Conservation (phyloP, 345 rosid genomes). For the Bruguiera gymnorhiza region DNA sequence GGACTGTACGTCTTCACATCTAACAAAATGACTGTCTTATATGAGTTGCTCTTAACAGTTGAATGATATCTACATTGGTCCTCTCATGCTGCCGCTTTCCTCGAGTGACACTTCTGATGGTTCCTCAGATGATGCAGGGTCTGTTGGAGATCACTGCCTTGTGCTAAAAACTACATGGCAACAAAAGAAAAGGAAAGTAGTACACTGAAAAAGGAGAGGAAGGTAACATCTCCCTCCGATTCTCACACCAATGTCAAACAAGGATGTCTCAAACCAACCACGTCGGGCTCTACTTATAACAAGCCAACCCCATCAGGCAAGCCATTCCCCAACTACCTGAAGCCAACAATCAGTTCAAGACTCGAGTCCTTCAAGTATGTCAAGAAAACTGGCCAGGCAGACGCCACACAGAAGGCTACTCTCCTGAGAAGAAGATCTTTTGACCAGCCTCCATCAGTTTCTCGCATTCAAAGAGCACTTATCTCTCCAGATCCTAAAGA, state of each 20-base stretch:
- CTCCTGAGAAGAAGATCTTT: slow-evolving; percentile 69
- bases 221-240: slow-evolving; percentile 25
- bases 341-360: slow-evolving; percentile 55
- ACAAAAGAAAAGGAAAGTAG: slow-evolving; percentile 24
- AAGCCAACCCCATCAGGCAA: slow-evolving; percentile 9
- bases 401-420: slow-evolving; percentile 28
- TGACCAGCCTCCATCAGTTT: slow-evolving; percentile 58
- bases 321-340: slow-evolving; percentile 54
- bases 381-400: slow-evolving; percentile 39
- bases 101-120: too few relatives aligned
- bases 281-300: slow-evolving; percentile 19
- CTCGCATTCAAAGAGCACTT: slow-evolving; percentile 34
- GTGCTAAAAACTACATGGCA: slow-evolving; percentile 31
- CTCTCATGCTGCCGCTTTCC: too few relatives aligned
- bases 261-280: slow-evolving; percentile 13
- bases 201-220: slow-evolving; percentile 35
- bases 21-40: too few relatives aligned
- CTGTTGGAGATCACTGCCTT: not conserved
- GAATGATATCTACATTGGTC: too few relatives aligned
- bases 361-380: slow-evolving; percentile 31
- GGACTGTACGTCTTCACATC: too few relatives aligned
- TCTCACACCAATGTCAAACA: slow-evolving; percentile 23
- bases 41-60: too few relatives aligned
- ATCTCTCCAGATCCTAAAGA: slow-evolving; percentile 39
- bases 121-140: slow-evolving; percentile 16